Base-by-base conservation (phyloP, 352 stramenopile species). In the Blastocystis sp. region DNA sequence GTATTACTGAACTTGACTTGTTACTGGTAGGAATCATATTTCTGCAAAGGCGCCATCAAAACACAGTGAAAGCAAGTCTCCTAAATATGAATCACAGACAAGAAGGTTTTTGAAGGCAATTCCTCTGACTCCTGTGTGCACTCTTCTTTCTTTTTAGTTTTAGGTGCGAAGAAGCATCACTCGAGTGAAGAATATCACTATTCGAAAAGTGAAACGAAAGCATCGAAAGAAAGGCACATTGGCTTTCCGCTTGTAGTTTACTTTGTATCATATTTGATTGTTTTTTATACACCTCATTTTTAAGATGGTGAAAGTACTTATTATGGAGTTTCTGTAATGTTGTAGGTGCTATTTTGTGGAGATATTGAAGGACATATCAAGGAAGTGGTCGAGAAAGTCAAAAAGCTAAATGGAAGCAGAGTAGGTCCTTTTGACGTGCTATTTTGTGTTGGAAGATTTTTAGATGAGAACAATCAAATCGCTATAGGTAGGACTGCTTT, bases 401-500 rank as follows among this genome's bases (percentile, higher is more conserved):
- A 15, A 23, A 84, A 84, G 29, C 26, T 50, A 4, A 68, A 66
- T 23, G 29, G 50, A 29, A 84, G 73, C 29, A 84, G 68, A 23
- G 47, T 61, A 11, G 73, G 73, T 29, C 73, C 73, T 5, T 84
- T 84, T n/a, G 73, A 84, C 39, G 73, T 84, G 0, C 56, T 84
- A 5, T 84, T 84, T 26, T 84, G 73, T 45, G 56, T 84, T 23
- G 73, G 73, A 45, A 64, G 43, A 23, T 84, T 84, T 34, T 41
- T 84, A 47, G 73, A 84, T 66, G 47, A 84, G 50, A 66, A 84
- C 2, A 84, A 84, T 66, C 13, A 18, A n/a, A 84, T 84, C 15
- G 7, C 8, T 26, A 39, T 84, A 7, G 45, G 73, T 84, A 66
- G 20, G 26, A 39, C 23, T 26, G 29, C 3, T 34, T 50, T 34